These are phyloP conservation scores for Aspergillus versicolor DNA, from an alignment of 2,329 filamentous ascomycete genomes.

Conservation along the genomic window DNA sequence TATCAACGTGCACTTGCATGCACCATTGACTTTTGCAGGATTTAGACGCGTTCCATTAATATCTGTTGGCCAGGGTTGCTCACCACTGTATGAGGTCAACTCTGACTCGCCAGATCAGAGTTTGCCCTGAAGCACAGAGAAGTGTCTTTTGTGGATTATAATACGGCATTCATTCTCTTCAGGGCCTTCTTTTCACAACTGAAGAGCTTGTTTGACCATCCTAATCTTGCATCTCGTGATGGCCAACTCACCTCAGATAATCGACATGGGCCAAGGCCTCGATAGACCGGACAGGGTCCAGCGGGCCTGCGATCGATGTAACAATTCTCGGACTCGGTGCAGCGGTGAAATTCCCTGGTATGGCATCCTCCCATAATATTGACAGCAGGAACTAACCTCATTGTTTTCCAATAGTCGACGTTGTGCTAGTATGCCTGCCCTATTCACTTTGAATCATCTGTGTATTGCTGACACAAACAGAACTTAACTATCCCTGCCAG, in stretches of 20 bases:
- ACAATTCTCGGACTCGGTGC: slow-evolving; percentile 1
- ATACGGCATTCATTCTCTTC: too few species aligned
- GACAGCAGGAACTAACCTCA: neutral
- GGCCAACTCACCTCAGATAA: too few species aligned
- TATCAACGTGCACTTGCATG: neutral
- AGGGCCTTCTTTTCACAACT: too few species aligned
- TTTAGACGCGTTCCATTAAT: neutral
- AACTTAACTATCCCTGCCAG: slow-evolving; percentile 20
- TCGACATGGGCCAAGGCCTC: too few species aligned
- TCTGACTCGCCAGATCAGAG: too few species aligned
- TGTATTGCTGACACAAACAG: slow-evolving; percentile 5
- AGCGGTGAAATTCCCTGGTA: slow-evolving; percentile 1
- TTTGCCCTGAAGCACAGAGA: too few species aligned
- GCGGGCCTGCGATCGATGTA: slow-evolving; percentile 2
- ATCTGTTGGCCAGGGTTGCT: neutral
- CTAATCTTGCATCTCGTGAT: too few species aligned
- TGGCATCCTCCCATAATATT: neutral
- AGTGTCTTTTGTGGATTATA: too few species aligned
- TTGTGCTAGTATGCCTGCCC: neutral
- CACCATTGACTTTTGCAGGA: neutral
- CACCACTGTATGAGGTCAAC: too few species aligned
- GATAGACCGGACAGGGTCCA: neutral
- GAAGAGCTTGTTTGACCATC: too few species aligned
- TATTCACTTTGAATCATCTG: too few species aligned
- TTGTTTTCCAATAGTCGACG: neutral